Evolutionary conservation across 148 eudicot genomes (phyloP), one percentile per base, ranked within the genome.

Genomic region (Pouteria glomerata): DNA sequence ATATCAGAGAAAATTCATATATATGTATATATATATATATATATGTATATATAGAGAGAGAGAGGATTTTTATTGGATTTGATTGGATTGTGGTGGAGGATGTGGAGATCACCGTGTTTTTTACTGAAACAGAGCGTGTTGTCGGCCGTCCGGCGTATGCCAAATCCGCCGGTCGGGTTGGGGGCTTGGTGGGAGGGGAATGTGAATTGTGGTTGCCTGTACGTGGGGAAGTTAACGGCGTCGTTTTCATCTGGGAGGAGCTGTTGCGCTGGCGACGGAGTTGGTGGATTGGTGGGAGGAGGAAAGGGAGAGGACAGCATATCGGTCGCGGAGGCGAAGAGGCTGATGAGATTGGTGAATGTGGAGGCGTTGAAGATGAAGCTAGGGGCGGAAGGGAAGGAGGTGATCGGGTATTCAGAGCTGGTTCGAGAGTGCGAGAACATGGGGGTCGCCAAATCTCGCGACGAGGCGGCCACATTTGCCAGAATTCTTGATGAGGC

Each of bases 401-500:
- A 94, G 68, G 86, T 86, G 73, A 89, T 91, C 18, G 64, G 77
- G 26, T 94, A 87, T 61, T 48, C 76, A 8, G 97, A 94, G 75
- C 78, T 94, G 3, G 73, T 94, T 24, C 72, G 74, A 24, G 92
- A 83, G 23, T 90, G 96, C 68, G 76, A 84, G 74, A 77, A 77
- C 57, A 74, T 84, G 78, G 98, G 98, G 0, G 91, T 94, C 13
- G 86, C 80, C 21, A 91, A 87, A 74, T 79, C 95, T 42, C 47
- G 6, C 7, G 83, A 80, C 1, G 98, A 94, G 73, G 97, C 97
- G 2, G 79, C 55, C 26, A 82, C 78, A 16, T 91, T 87, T 50
- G 95, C 88, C 1, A 64, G 68, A 24, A 90, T 85, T 66, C 84
- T 94, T 48, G 97, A 94, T 74, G 96, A 94, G n/a, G 95, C 98